Evolutionary conservation across 2,329 filamentous ascomycete species (phyloP).

Genomic region (Teratosphaeria gauchensis): DNA sequence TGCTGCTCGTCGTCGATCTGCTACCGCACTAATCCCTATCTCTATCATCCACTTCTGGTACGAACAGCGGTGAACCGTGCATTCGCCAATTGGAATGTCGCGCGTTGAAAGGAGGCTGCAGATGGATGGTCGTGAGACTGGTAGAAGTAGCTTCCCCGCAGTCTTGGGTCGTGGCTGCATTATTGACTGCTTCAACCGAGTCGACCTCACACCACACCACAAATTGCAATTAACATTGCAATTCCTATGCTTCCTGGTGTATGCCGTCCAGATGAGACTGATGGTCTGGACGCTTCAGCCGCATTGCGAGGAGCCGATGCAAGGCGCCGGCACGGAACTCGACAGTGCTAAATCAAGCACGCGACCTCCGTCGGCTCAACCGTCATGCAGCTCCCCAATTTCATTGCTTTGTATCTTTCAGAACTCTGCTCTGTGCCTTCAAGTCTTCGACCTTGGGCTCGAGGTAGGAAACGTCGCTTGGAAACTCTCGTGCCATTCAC

Average conservation of each 20-base stretch:
- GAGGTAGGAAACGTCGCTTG: too few relatives aligned
- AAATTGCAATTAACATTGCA: neutral
- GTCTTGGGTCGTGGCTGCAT: neutral
- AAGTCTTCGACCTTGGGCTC: too few relatives aligned
- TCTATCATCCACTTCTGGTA: neutral
- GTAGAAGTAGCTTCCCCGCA: neutral
- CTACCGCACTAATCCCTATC: neutral
- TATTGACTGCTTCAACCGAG: neutral
- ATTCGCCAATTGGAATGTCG: neutral
- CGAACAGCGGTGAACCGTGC: constrained; percentile 3
- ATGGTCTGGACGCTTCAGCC: too few relatives aligned
- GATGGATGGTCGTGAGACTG: neutral
- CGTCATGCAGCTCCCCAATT: too few relatives aligned
- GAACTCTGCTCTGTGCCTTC: too few relatives aligned
- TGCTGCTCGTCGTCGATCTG: neutral
- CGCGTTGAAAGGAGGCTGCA: neutral
- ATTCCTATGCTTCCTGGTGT: neutral
- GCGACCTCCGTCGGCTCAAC: too few relatives aligned
- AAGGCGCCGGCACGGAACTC: too few relatives aligned
- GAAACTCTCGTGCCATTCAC: too few relatives aligned
- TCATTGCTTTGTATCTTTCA: too few relatives aligned
- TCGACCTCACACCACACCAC: neutral
- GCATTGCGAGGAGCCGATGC: too few relatives aligned
- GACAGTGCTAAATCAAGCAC: too few relatives aligned
- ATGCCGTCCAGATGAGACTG: neutral